Base-by-base conservation (phyloP, 1,139 yeast species). In the Candida labiduridarum region DNA sequence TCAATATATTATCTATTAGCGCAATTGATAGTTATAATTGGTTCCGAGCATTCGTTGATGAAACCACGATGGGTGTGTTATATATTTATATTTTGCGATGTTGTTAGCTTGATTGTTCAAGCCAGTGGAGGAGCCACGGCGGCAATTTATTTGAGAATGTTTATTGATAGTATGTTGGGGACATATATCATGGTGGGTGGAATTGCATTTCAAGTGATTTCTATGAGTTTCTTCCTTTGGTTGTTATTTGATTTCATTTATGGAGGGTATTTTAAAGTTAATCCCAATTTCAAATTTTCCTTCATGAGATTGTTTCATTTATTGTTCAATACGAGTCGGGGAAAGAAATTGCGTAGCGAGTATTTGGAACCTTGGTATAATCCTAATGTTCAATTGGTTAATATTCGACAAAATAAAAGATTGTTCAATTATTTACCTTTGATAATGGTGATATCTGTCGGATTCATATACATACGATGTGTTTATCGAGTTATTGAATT, bases 81-180 rank as follows among this genome's bases (percentile, higher is more conserved):
- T 54, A 58, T 73, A 11, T 72, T 73, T 52, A 63, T 73, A 9
- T 54, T 63, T 10, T 70, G 74, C 52, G 78, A 73, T 54, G 59
- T 66, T 36, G 41, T 61, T 6, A 68, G 74, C 46, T 62, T 74
- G 51, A 56, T 66, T 6, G 56, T 71, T 46, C 78, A 74, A 58
- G 77, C 74, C 1, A 59, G 62, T 25, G 78, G 78, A 11, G 78
- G 78, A 10, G 74, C 64, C 2, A 56, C 65, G 41, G 76, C 78
- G 2, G 69, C 74, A 1, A 52, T 57, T 19, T 57, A 62, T 5
- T 56, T 67, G 4, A 48, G 58, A 27, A 44, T 56, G 4, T 58
- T 58, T 25, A 56, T 56, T 39, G 52, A 55, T 47, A 53, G 67
- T 0, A 46, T 47, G 1, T 30, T 54, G 1, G 78, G 78, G 5